Evolutionary conservation across 352 stramenopile genomes (phyloP), one percentile per base, ranked within the genome.

Genomic region (Phytophthora hybrid): DNA sequence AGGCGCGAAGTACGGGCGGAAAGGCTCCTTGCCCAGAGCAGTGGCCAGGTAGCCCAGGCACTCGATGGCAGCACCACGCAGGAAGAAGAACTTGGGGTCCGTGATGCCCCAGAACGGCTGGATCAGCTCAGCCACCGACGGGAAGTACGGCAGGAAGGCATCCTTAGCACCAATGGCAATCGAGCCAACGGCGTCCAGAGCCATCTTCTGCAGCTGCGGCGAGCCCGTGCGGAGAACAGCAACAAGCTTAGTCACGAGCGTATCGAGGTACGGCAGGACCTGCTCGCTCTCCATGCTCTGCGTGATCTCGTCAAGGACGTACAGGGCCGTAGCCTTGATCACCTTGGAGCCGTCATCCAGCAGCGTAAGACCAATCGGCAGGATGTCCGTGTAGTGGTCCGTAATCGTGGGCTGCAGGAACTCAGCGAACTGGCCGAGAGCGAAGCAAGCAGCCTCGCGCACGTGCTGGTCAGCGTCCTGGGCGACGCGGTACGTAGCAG

Each of bases 251-350:
- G 83, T 92, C 55, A 99, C 95, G 8, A 99, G 84, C 34, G 94
- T 94, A 72, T 98, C 93, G 0, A 99, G 84, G 77, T 99, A 95
- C 21, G 97, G 97, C 57, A 95, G 78, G 37, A 99, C 93, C 64
- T 98, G 95, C 55, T 98, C 85, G 34, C 90, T 97, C 68, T 99
- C 96, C 87, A 99, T 97, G 71, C 93, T 97, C 88, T 99, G 97
- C 63, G 97, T 99, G 79, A 99, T 99, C 83, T 99, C 98, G 83
- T 99, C 98, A 51, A 99, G 87, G 13, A 99, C 97, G 76, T 99
- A 99, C 69, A 98, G 97, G 46, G 94, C 97, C 11, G 97, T 98
- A 8, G 95, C 97, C 83, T 99, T 97, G 68, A 99, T 98, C 23
- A 93, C 92, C 69, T 98, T 92, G 37, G 84, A 95, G 46, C 77